phyloP scores from a whole-genome alignment of 805 yeast species.

The Candida tallmaniae region DNA sequence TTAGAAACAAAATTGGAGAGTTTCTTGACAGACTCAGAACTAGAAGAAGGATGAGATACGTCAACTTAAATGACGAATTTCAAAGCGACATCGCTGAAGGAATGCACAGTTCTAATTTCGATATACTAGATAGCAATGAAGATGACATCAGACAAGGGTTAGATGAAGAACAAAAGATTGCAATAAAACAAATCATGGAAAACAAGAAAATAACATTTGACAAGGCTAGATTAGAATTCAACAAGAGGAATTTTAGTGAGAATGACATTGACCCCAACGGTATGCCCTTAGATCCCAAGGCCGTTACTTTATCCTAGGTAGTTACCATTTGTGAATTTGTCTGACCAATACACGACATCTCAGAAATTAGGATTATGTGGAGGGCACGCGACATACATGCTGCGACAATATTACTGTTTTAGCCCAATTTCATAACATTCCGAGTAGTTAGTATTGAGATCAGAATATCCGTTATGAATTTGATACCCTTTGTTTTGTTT shows the following conservation, averaged over 20 bases:
- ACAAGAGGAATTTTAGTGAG: conserved; percentile 39
- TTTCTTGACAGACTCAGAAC: conserved; percentile 25
- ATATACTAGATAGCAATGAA: conserved; percentile 39
- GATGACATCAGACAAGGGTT: conserved; percentile 62
- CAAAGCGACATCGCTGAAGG: conserved; percentile 40
- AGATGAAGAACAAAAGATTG: conserved; percentile 48
- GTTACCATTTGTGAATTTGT: no score
- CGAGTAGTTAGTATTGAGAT: background rate
- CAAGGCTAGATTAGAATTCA: conserved; percentile 58
- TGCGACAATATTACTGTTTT: background rate
- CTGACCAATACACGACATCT: no score
- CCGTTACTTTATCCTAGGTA: conserved; percentile 39
- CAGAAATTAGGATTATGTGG: no score
- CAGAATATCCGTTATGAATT: no score
- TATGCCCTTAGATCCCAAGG: conserved; percentile 60
- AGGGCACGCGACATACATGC: background rate
- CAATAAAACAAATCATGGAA: conserved; percentile 53
- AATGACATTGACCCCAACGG: conserved; percentile 64
- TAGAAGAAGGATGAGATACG: conserved; percentile 18
- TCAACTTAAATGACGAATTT: conserved; percentile 9
- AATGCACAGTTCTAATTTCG: conserved; percentile 54
- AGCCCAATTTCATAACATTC: background rate
- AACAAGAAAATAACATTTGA: conserved; percentile 52
- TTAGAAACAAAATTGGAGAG: conserved; percentile 25
- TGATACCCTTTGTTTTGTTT: no score